These are phyloP conservation scores for Colletotrichum melonis DNA, from an alignment of 2,329 filamentous ascomycete genomes.

Conservation along the genomic window DNA sequence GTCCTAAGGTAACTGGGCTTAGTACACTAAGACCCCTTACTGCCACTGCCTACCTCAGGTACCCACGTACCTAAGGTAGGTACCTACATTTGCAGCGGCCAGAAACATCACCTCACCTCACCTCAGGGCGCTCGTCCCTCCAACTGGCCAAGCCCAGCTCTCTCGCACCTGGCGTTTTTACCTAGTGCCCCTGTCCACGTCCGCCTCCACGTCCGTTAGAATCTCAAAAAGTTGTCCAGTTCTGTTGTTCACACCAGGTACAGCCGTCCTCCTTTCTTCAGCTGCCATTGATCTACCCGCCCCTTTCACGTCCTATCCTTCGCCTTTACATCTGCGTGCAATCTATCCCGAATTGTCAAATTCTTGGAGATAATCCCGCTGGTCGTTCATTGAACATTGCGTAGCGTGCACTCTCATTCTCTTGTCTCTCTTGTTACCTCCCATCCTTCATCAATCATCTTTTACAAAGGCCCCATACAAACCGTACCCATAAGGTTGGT, in stretches of 20 bases:
- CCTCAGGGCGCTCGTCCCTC: constrained; percentile 11
- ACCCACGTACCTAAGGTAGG: too few relatives aligned
- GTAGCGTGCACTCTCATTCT: neutral
- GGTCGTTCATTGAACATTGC: constrained; percentile 6
- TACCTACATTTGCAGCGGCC: neutral
- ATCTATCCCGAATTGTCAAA: constrained; percentile 18
- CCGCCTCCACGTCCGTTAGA: constrained; percentile 11
- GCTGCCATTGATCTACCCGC: constrained; percentile 16
- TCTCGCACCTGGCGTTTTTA: constrained; percentile 27
- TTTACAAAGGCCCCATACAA: neutral
- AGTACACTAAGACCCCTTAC: too few relatives aligned
- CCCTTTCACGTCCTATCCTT: constrained; percentile 5
- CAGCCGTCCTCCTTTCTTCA: constrained; percentile 2
- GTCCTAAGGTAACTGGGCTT: neutral
- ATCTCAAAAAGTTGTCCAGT: constrained; percentile 36
- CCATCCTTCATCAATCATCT: constrained; percentile 7
- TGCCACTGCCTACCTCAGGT: too few relatives aligned
- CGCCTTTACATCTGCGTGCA: constrained; percentile 22
- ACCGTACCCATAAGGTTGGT: neutral
- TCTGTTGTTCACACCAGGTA: constrained; percentile 13
- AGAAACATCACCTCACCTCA: constrained; percentile 8
- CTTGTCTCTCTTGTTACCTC: neutral
- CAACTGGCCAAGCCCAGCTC: neutral
- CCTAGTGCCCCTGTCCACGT: constrained; percentile 28
- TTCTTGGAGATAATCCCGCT: constrained; percentile 25